Evolutionary conservation across 768 basidiomycete species (phyloP).

Genomic region (Rhodocollybia butyracea): DNA sequence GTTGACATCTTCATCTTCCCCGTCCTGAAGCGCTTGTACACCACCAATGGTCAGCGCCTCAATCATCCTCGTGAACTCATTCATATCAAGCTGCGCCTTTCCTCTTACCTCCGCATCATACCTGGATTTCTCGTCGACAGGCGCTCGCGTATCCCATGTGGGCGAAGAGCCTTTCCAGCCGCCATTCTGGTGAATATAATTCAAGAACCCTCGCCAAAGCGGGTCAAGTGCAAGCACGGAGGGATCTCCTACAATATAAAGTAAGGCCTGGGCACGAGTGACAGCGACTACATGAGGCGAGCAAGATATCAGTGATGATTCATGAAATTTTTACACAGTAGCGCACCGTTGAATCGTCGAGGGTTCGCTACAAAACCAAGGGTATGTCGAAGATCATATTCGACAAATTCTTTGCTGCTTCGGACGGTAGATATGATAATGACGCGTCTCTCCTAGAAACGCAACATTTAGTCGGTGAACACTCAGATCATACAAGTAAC

Average conservation of each 20-base stretch:
- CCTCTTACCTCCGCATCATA: constrained; percentile 30
- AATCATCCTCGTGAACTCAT: constrained; percentile 32
- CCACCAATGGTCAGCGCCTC: constrained; percentile 25
- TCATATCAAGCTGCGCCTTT: constrained; percentile 30
- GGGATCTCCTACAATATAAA: constrained; percentile 63
- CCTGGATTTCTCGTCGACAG: constrained; percentile 28
- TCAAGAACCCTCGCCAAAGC: constrained; percentile 59
- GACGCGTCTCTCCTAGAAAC: constrained; percentile 50
- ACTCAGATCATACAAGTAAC: not conserved
- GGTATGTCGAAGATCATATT: constrained; percentile 50
- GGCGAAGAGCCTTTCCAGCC: constrained; percentile 50
- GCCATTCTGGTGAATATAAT: constrained; percentile 44
- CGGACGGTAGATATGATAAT: constrained; percentile 59
- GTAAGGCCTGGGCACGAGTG: constrained; percentile 61
- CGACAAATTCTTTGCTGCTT: constrained; percentile 47
- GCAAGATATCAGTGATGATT: not conserved
- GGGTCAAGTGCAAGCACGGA: constrained; percentile 53
- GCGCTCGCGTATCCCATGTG: constrained; percentile 32
- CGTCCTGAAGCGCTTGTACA: constrained; percentile 1
- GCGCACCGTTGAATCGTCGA: constrained; percentile 55
- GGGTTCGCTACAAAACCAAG: constrained; percentile 49
- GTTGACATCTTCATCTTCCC: constrained; percentile 8
- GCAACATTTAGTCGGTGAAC: not conserved
- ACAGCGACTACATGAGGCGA: constrained; percentile 47
- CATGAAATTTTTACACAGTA: not conserved